Evolutionary conservation across 2,329 filamentous ascomycete species (phyloP).

Genomic region (Aspergillus neotritici): DNA sequence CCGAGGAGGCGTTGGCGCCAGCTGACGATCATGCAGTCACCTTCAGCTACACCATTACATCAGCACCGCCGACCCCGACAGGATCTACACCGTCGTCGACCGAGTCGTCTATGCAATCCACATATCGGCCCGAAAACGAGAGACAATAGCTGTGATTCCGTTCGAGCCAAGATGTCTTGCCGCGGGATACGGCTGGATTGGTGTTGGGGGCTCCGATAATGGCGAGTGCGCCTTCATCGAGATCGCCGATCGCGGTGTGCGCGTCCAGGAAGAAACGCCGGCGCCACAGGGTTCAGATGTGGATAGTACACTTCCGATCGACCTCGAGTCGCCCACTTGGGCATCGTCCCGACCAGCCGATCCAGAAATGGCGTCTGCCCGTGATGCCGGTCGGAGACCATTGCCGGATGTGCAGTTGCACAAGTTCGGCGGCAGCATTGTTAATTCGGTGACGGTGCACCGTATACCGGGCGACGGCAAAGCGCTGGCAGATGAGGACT

Average conservation of each 20-base stretch:
- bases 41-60: slow-evolving; percentile 73
- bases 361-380: slow-evolving; percentile 12
- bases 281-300: slow-evolving; percentile 42
- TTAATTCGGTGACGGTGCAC: slow-evolving; percentile 63
- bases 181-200: slow-evolving; percentile 82
- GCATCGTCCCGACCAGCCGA: slow-evolving; percentile 20
- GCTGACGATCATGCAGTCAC: slow-evolving; percentile 29
- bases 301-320: slow-evolving; percentile 53
- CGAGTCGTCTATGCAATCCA: slow-evolving; percentile 68
- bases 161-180: slow-evolving; percentile 79
- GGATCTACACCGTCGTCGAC: slow-evolving; percentile 80
- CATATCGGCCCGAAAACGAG: slow-evolving; percentile 63
- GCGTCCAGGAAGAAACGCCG: slow-evolving; percentile 34
- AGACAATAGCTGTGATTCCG: slow-evolving; percentile 64
- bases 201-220: slow-evolving; percentile 74
- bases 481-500: slow-evolving; percentile 48
- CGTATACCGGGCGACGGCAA: slow-evolving; percentile 44
- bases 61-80: slow-evolving; percentile 68
- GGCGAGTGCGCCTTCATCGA: slow-evolving; percentile 82
- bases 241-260: slow-evolving; percentile 42
- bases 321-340: slow-evolving; percentile 32
- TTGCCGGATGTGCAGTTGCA: slow-evolving; percentile 49
- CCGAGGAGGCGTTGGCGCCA: slow-evolving; percentile 1
- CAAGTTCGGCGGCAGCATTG: slow-evolving; percentile 58
- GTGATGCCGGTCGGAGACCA: slow-evolving; percentile 15